Evolutionary conservation across 164 flowering plant species (phyloP), one percentile per base, ranked within the genome.

Genomic region (Chimonanthus salicifolius): DNA sequence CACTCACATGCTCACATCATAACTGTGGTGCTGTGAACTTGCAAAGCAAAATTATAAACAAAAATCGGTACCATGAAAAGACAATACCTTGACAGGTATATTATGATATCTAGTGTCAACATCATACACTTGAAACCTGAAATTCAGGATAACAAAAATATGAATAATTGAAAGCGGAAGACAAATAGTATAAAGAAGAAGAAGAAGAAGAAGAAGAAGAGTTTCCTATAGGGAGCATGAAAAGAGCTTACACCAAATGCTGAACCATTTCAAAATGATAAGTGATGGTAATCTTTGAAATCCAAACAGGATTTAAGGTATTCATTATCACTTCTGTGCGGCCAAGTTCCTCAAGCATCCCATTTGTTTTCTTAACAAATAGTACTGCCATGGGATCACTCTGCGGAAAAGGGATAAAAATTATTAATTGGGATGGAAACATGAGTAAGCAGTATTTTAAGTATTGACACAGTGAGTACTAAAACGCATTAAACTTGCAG

Each of bases 251-350:
- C 99, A 89, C 78, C 74, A 93, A 80, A 63, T 82, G 82, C 80
- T 93, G 97, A 74, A 90, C 89, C 76, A 80, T 74, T 82, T 94
- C 94, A 80, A 94, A 94, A n/a, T 87, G 89, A 72, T 88, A 92
- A n/a, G 83, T 79, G 49, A 87, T 67, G 21, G 65, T 79, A 77
- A 72, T 75, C 74, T 89, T 94, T 49, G 81, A 79, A 70, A 88
- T 90, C 98, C 98, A 94, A 76, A 79, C 74, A 44, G 97, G 97
- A 83, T 81, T 82, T 70, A 90, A 72, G 47, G 94, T 85, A 81
- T 90, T 88, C 67, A 86, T 78, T 60, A 92, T 77, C 46, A 93
- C 92, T 90, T 94, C 98, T 62, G 96, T 88, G n/a, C 97, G 94
- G 60, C 86, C 86, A 80, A 90, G 84, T 81, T 94, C 98, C 77